phyloP scores from a whole-genome alignment of 345 rosid species.

The Moringa oleifera region DNA sequence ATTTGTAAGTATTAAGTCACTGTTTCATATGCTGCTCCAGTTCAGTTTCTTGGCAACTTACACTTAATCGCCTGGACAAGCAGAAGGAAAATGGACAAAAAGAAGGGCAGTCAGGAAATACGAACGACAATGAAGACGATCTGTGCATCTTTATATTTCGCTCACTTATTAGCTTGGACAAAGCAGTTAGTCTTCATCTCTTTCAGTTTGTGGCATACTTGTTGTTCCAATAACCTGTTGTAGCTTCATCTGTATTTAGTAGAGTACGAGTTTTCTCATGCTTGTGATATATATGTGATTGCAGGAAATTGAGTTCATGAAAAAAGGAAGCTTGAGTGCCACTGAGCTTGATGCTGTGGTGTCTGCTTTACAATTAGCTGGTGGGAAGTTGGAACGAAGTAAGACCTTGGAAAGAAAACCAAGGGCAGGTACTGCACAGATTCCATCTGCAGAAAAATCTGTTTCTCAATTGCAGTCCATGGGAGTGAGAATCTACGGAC shows the following conservation, averaged over 20 bases:
- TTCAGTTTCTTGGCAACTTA: conserved; percentile 90
- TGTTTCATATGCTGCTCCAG: conserved; percentile 33
- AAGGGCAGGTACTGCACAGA: conserved; percentile 31
- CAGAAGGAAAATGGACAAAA: conserved; percentile 32
- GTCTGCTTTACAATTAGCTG: conserved; percentile 62
- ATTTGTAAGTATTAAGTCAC: not conserved
- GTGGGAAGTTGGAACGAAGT: conserved; percentile 40
- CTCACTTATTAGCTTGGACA: conserved; percentile 70
- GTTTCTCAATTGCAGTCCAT: conserved; percentile 59
- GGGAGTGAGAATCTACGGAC: conserved; percentile 85
- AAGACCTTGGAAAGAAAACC: conserved; percentile 32
- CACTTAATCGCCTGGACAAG: conserved; percentile 47
- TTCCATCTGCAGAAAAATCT: conserved; percentile 43
- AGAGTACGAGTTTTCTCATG: not conserved
- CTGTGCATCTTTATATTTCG: conserved; percentile 73
- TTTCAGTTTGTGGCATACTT: conserved; percentile 2
- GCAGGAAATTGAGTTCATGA: conserved; percentile 92
- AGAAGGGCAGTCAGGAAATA: conserved; percentile 22
- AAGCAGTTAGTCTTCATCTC: conserved; percentile 44
- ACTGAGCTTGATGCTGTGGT: conserved; percentile 86
- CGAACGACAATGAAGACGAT: conserved; percentile 35
- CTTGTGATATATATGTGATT: not conserved
- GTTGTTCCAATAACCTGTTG: no score
- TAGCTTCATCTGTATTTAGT: not conserved
- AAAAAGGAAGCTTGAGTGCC: conserved; percentile 65